Evolutionary conservation across 2,329 filamentous ascomycete species (phyloP), one percentile per base, ranked within the genome.

Genomic region (Botryotinia calthae): DNA sequence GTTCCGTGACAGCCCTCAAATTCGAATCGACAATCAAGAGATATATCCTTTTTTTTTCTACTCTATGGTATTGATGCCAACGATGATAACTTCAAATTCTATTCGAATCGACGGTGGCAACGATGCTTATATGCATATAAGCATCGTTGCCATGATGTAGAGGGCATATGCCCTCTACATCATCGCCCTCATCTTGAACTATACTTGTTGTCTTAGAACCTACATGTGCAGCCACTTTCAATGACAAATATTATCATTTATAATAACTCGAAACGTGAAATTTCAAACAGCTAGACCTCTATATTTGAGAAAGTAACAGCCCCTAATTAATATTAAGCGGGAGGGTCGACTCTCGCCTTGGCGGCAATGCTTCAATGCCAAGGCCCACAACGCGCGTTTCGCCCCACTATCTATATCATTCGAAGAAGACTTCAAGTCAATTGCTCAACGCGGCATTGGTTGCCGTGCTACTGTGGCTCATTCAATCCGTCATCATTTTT

Each of bases 381-480:
- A 65, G 63, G 5, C 28, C 44, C 44, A 25, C 44, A 65, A 65
- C 63, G 63, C 63, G 63, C 63, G 44, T 65, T 65, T 65, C 20
- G 22, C 63, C 28, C 63, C 63, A 65, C 63, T 37, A 34, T 48
- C 28, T 7, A 20, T 6, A 65, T 22, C 28, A 51, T 31, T 12
- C 40, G 2, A 16, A 65, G 18, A 8, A 25, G 63, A n/a, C 31
- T 48, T 51, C 44, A 44, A 44, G 63, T 48, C 63, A 48, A 65
- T 16, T 37, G 44, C 37, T 34, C 28, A 34, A 25, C 34, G 44
- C 28, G 63, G 28, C 44, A 65, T 25, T 37, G 31, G 9, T 12
- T 12, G 12, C 28, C 20, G 18, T 48, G 22, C 8, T 51, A 10
- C n/a, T 48, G 44, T 48, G 44, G 63, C 44, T 65, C 6, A 34